A percentile compares a stretch with the other conserved stretches of the same genome.
phyloP scores from a whole-genome alignment of 441 rosid species.

The Gossypium aridum region DNA sequence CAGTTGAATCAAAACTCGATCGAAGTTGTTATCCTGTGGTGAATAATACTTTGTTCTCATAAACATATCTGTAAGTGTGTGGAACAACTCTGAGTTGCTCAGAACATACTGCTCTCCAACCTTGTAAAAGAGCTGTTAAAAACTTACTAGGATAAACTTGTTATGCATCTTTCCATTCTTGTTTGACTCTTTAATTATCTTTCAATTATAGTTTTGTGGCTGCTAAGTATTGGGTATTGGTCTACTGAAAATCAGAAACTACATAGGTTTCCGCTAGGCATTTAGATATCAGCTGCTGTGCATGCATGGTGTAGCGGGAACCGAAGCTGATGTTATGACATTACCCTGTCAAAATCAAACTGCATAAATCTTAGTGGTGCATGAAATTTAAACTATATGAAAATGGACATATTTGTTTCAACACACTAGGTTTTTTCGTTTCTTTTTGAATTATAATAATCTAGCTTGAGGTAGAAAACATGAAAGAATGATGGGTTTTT shows the following conservation, averaged over 20 bases:
- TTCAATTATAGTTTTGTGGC: too few species aligned
- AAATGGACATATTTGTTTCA: too few species aligned
- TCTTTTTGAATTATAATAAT: too few species aligned
- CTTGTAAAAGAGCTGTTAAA: conserved; percentile 13
- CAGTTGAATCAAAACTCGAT: conserved; percentile 15
- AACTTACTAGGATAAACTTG: not conserved
- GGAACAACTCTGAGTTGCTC: conserved; percentile 1
- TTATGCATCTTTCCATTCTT: not conserved
- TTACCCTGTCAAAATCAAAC: not conserved
- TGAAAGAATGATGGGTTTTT: too few species aligned
- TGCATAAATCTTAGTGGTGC: too few species aligned
- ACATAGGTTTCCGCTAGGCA: not conserved
- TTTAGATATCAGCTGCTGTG: not conserved
- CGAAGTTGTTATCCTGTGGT: not conserved
- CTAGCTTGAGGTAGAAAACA: too few species aligned
- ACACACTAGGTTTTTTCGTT: too few species aligned
- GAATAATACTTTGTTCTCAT: not conserved
- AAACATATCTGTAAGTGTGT: not conserved
- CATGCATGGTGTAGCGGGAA: not conserved
- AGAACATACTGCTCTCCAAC: not conserved
- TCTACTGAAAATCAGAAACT: too few species aligned
- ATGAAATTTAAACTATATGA: too few species aligned
- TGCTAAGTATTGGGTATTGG: too few species aligned
- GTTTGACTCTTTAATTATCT: not conserved
- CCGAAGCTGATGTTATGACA: not conserved